Evolutionary conservation across 805 yeast species (phyloP), one percentile per base, ranked within the genome.

Genomic region (Candida rishiriensis): DNA sequence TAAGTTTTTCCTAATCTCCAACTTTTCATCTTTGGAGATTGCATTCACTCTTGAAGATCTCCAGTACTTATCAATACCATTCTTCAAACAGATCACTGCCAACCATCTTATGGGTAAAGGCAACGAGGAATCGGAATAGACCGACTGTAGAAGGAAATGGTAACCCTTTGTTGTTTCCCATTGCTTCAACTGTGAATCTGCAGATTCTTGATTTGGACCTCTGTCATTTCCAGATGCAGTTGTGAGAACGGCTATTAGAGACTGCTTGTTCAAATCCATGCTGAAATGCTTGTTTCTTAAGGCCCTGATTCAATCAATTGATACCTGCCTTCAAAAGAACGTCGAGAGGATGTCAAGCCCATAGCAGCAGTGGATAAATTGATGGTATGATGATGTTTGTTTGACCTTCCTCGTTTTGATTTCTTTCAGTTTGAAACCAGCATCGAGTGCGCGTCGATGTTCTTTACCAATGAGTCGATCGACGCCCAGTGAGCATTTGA

Each of bases 21-120:
- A 48, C 59, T 89, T 91, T 56, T 89, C 97, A 14, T 84, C 88
- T 38, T 73, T 75, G 2, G 73, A 51, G 15, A 84, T 73, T 0
- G 79, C 70, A 49, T 61, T 58, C 30, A 71, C 65, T 15, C 87
- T 71, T 0, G 88, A 71, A 1, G 83, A 70, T 46, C 97, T 71
- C 98, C 99, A 91, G 56, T 79, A 79, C 57, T 77, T 79, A 14
- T 88, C 96, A 16, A 88, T 71, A 1, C 95, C 95, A 62, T 91
- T 91, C 58, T 93, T 91, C 64, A 91, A 80, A 51, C 85, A 85
- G 35, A 91, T 91, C 1, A 88, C 73, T 0, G 96, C 89, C 21
- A 90, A 68, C 96, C 96, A 89, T 55, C 98, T 71, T 8, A 80
- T 69, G 46, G 85, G 86, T 29, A 84, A 63, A 0, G 89, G 75